phyloP scores from a whole-genome alignment of 768 basidiomycete species.

The Boletus fagicola region DNA sequence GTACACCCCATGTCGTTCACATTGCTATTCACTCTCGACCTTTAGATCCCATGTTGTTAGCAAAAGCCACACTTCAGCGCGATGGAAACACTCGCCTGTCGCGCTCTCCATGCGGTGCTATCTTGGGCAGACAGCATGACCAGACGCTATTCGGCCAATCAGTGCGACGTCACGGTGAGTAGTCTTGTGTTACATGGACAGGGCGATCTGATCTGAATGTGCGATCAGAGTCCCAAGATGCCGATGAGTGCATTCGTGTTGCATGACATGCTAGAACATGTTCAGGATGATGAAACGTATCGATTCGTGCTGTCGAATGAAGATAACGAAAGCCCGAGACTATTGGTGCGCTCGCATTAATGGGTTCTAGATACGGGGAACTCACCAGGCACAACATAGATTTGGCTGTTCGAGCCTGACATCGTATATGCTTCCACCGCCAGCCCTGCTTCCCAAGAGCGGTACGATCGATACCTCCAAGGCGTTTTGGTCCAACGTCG shows the following conservation, averaged over 20 bases:
- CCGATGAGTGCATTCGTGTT: too few relatives aligned
- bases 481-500: constrained; percentile 70
- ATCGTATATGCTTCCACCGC: constrained; percentile 60
- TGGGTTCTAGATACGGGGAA: background rate
- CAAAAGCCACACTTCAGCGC: constrained; percentile 35
- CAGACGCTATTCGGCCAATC: constrained; percentile 67
- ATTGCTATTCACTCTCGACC: too few relatives aligned
- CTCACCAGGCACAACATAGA: constrained; percentile 39
- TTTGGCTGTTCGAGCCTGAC: constrained; percentile 95
- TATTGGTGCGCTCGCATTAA: constrained; percentile 55
- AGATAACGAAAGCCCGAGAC: constrained; percentile 72
- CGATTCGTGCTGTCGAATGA: constrained; percentile 81
- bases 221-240: constrained; percentile 24
- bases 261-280: too few relatives aligned
- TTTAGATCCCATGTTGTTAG: too few relatives aligned
- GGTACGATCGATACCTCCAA: constrained; percentile 72
- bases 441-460: constrained; percentile 58
- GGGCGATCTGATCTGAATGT: background rate
- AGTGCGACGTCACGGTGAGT: constrained; percentile 65
- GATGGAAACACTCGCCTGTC: constrained; percentile 63
- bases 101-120: constrained; percentile 80
- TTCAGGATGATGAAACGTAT: too few relatives aligned
- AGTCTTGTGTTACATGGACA: background rate
- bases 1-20: constrained; percentile 48
- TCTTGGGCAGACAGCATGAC: constrained; percentile 69